Evolutionary conservation across 495 filamentous ascomycete species (phyloP), one percentile per base, ranked within the genome.

Genomic region (Podospora pseudocomata): DNA sequence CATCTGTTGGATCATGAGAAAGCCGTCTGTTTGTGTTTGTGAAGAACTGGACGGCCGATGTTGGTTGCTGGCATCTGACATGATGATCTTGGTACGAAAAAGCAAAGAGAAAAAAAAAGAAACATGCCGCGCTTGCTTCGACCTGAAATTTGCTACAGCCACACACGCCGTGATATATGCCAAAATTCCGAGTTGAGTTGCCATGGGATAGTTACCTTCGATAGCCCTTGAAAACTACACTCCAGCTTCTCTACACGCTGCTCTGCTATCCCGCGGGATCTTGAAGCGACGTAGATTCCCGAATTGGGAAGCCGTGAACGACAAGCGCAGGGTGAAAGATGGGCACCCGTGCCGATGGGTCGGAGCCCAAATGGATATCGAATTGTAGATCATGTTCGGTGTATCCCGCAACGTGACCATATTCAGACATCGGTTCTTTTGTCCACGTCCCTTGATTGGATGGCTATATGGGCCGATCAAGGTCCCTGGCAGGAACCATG

Each of bases 1-100:
- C 19, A 27, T 28, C n/a, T 64, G 19, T 34, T 68, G 32, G 5
- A 74, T 64, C 58, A 70, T 64, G 2, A n/a, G 30, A 7, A 71
- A 23, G 18, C 59, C 15, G 53, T 28, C 7, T 16, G 59, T 1
- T 11, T 18, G 18, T 18, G 27, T 13, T 68, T 68, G 9, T 30
- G 62, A 49, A 56, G 65, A 26, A 27, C n/a, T 49, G 56, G 54
- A 9, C 49, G 20, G 19, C 5, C 44, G 59, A 34, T 19, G 5
- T 44, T 18, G 63, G 56, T 55, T 63, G 18, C 23, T 27, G 56
- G 44, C 27, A 18, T 28, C 34, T 49, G 27, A 15, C 13, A 57
- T 58, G 20, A n/a, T 57, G 39, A 49, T 49, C 39, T 49, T 13
- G 30, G 30, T 49, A 11, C 13, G 5, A 49, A 49, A 49, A 49